Conservation (phyloP, 202 grass and related monocot genomes). For the Elaeis oleifera region DNA sequence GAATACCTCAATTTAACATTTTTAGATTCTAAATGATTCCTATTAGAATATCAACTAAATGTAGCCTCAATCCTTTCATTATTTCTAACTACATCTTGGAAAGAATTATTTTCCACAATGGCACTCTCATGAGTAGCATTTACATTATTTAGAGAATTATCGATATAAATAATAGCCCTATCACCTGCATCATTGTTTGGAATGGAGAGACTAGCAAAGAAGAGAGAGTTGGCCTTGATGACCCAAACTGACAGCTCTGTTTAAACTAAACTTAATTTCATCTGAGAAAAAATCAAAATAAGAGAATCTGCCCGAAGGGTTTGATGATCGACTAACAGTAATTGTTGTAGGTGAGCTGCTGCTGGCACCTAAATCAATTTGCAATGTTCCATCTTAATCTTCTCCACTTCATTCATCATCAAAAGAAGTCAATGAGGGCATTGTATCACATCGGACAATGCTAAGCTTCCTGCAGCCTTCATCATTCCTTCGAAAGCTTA, state of each 20-base stretch:
- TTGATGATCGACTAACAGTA: constrained; percentile 17
- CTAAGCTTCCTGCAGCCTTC: constrained; percentile 25
- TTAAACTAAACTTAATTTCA: constrained; percentile 65
- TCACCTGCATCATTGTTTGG: constrained; percentile 35
- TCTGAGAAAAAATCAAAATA: constrained; percentile 31
- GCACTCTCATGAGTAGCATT: constrained; percentile 20
- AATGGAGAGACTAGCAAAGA: constrained; percentile 37
- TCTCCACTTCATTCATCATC: constrained; percentile 23
- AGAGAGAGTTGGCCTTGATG: constrained; percentile 54
- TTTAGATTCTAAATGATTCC: constrained; percentile 54
- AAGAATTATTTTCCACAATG: constrained; percentile 34
- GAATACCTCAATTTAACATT: constrained; percentile 37
- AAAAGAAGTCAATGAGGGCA: constrained; percentile 22
- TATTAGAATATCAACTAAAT: constrained; percentile 39
- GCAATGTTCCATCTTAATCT: constrained; percentile 30
- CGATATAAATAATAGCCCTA: background rate
- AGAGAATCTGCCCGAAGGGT: constrained; percentile 33
- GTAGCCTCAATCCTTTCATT: constrained; percentile 52
- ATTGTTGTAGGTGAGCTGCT: constrained; percentile 4
- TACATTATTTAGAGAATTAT: constrained; percentile 20
- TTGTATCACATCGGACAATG: constrained; percentile 23
- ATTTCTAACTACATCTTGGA: constrained; percentile 41
- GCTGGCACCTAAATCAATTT: constrained; percentile 28
- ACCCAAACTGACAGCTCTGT: constrained; percentile 78
- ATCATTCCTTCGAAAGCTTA: constrained; percentile 21